phyloP scores from a whole-genome alignment of 805 yeast genomes.

The Myxozyma lipomycoides region DNA sequence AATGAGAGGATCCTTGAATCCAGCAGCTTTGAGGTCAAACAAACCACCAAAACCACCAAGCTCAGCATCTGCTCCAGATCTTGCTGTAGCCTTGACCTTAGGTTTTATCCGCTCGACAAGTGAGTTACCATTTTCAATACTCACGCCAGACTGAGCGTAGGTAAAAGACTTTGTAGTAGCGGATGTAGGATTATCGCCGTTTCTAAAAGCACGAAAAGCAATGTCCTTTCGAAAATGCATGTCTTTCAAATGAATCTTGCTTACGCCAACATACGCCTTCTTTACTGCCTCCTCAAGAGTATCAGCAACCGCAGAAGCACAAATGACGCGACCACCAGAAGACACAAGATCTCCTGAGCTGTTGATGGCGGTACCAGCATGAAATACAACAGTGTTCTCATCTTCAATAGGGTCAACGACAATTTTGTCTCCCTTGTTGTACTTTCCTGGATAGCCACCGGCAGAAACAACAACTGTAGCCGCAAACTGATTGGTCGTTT shows the following conservation, averaged over 20 bases:
- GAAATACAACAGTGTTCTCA: constrained; percentile 72
- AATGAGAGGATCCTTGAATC: constrained; percentile 68
- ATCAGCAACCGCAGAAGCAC: constrained; percentile 79
- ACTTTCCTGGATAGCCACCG: constrained; percentile 91
- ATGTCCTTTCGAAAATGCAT: constrained; percentile 88
- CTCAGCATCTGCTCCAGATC: constrained; percentile 96
- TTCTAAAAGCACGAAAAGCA: constrained; percentile 85
- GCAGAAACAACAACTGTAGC: constrained; percentile 96
- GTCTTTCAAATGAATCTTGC: constrained; percentile 62
- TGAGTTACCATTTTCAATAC: constrained; percentile 90
- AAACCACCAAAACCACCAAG: constrained; percentile 99
- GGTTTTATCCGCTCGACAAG: constrained; percentile 87
- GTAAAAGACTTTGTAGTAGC: constrained; percentile 49
- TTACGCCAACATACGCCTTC: constrained; percentile 82
- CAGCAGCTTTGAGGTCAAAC: constrained; percentile 84
- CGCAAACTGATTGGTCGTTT: constrained; percentile 54
- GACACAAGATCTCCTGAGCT: constrained; percentile 64
- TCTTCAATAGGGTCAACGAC: constrained; percentile 45
- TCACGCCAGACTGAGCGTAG: constrained; percentile 94
- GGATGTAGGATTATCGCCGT: constrained; percentile 33
- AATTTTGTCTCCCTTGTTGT: constrained; percentile 82
- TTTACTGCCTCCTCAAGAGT: constrained; percentile 76
- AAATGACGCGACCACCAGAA: constrained; percentile 95
- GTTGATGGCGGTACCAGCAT: constrained; percentile 79
- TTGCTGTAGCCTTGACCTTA: constrained; percentile 83